Conservation (phyloP, 306 rosid species). For the Prunus dulcis region DNA sequence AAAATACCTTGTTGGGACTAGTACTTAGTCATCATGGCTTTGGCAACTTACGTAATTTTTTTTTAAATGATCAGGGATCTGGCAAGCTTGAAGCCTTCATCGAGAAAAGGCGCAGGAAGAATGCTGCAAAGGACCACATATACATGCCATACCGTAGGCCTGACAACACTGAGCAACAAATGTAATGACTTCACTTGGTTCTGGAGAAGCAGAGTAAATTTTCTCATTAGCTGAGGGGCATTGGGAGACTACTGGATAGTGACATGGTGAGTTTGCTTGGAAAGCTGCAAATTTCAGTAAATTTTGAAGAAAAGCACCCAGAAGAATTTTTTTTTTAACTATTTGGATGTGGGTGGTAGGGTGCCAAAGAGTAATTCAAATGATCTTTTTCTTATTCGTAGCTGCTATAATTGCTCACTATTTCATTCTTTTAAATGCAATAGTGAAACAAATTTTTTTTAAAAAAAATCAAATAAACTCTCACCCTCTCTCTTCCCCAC, state of each 20-base stretch:
- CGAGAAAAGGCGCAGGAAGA: conserved; percentile 73
- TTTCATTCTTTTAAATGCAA: too few relatives aligned
- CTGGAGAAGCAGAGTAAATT: background rate
- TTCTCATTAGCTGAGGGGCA: background rate
- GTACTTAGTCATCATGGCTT: background rate
- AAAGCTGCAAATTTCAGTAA: background rate
- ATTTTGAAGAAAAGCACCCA: background rate
- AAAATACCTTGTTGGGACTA: background rate
- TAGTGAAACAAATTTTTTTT: too few relatives aligned
- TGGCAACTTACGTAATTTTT: background rate
- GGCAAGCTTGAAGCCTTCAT: conserved; percentile 71
- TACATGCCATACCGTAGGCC: conserved; percentile 74
- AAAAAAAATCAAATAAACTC: too few relatives aligned
- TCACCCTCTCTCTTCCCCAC: too few relatives aligned
- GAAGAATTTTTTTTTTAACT: too few relatives aligned
- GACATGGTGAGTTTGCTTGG: too few relatives aligned
- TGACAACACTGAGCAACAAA: conserved; percentile 8
- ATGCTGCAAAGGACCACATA: conserved; percentile 77
- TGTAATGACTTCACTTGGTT: background rate
- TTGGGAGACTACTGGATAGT: background rate
- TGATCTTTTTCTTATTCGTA: too few relatives aligned
- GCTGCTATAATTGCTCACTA: too few relatives aligned
- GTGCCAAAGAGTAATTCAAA: too few relatives aligned
- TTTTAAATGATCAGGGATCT: conserved; percentile 39
- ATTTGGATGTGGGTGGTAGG: background rate